Conservation (phyloP, 202 grass and related monocot genomes). For the Schoenoplectus tabernaemontani region DNA sequence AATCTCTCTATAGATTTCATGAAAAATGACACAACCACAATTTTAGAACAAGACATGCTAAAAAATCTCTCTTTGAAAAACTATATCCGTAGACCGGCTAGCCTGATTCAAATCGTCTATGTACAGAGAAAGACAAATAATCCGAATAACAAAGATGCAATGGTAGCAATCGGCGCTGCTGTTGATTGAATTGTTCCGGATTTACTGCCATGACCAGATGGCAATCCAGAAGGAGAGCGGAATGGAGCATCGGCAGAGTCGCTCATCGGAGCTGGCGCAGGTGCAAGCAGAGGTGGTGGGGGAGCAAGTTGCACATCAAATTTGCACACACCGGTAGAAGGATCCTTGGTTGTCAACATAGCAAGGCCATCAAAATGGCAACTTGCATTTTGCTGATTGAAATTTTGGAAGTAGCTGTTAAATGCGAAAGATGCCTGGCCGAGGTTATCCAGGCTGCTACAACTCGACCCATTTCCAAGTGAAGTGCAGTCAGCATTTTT, state of each 20-base stretch:
- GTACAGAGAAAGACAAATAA: background rate
- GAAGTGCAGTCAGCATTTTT: slow-evolving; percentile 50
- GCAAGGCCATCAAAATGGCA: slow-evolving; percentile 73
- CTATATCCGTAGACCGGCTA: background rate
- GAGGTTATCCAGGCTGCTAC: slow-evolving; percentile 29
- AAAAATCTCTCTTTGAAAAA: background rate
- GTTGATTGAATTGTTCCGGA: background rate
- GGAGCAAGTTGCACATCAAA: slow-evolving; percentile 36
- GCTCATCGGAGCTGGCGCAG: background rate
- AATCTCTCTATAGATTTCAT: no score
- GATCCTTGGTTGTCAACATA: slow-evolving; percentile 31
- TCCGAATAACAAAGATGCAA: slow-evolving; percentile 14
- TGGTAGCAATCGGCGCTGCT: background rate
- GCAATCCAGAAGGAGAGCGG: background rate
- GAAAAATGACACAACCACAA: no score
- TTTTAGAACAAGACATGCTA: background rate
- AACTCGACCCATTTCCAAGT: slow-evolving; percentile 45
- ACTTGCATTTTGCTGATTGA: slow-evolving; percentile 41
- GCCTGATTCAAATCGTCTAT: background rate
- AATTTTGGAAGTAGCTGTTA: slow-evolving; percentile 54
- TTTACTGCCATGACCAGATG: background rate
- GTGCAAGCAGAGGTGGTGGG: background rate
- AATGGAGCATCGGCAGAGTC: background rate
- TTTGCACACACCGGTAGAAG: slow-evolving; percentile 30
- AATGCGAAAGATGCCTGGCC: slow-evolving; percentile 56